phyloP scores from a whole-genome alignment of 257 asterid genomes.

The Nicotiana otophora region DNA sequence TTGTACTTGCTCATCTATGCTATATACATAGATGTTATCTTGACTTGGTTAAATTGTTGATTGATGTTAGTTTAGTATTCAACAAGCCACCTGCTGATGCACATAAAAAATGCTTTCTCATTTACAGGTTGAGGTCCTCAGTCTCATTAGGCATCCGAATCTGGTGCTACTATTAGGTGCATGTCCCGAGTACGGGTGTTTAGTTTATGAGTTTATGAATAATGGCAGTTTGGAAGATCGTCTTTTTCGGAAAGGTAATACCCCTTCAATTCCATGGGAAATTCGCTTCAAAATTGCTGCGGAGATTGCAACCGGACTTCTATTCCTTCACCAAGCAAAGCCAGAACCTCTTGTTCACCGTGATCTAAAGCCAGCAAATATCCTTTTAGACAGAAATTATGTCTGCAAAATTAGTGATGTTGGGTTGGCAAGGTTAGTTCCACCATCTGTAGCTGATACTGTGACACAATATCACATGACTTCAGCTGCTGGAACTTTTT shows the following conservation, averaged over 20 bases:
- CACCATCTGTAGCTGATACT: constrained; percentile 52
- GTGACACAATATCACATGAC: constrained; percentile 81
- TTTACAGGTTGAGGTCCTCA: constrained; percentile 59
- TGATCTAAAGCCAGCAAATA: constrained; percentile 77
- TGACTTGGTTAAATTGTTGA: not conserved
- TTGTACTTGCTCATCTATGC: not conserved
- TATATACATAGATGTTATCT: not conserved
- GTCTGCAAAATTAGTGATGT: constrained; percentile 82
- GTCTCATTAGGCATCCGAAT: constrained; percentile 76
- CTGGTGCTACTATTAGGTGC: constrained; percentile 82
- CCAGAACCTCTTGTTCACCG: constrained; percentile 87
- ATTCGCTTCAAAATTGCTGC: constrained; percentile 65
- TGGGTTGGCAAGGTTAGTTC: constrained; percentile 73
- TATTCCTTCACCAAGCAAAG: constrained; percentile 76
- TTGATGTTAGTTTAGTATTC: not conserved
- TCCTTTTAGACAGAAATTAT: constrained; percentile 54
- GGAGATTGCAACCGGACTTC: constrained; percentile 65
- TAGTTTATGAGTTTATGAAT: constrained; percentile 79
- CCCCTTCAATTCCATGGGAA: constrained; percentile 69
- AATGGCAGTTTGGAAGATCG: constrained; percentile 79
- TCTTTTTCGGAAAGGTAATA: constrained; percentile 56
- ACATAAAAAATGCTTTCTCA: not conserved
- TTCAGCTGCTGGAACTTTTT: constrained; percentile 78
- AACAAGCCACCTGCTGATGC: not conserved
- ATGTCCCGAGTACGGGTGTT: constrained; percentile 76